Percentiles rank a stretch among this genome's conserved stretches.
Conservation (phyloP, 1,139 yeast genomes). For the Scheffersomyces quercinus region DNA sequence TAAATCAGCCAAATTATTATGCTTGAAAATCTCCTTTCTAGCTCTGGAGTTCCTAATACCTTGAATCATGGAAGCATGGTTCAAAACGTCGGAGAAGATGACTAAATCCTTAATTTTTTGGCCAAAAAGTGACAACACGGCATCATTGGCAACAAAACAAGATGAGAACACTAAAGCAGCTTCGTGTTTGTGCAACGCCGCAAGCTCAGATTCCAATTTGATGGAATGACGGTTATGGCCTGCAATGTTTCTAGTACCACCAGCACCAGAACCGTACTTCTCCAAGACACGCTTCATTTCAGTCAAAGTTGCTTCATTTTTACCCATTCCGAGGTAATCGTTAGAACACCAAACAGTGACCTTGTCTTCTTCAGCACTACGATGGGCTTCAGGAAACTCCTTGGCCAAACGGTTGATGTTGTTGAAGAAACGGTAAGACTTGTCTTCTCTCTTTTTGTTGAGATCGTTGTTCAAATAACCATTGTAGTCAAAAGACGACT, state of each 20-base stretch:
- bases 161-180: slow-evolving; percentile 94
- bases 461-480: slow-evolving; percentile 65
- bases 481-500: slow-evolving; percentile 60
- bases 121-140: slow-evolving; percentile 89
- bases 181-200: slow-evolving; percentile 90
- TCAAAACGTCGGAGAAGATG: slow-evolving; percentile 86
- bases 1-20: slow-evolving; percentile 81
- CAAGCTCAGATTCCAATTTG: slow-evolving; percentile 79
- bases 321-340: slow-evolving; percentile 95
- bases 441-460: slow-evolving; percentile 75
- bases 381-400: slow-evolving; percentile 92
- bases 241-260: slow-evolving; percentile 98
- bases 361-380: slow-evolving; percentile 69
- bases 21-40: slow-evolving; percentile 85
- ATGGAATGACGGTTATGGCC: slow-evolving; percentile 94
- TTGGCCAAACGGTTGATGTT: slow-evolving; percentile 93
- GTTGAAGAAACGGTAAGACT: slow-evolving; percentile 93
- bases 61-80: slow-evolving; percentile 97
- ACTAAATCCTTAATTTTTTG: slow-evolving; percentile 88
- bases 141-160: slow-evolving; percentile 96
- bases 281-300: slow-evolving; percentile 82
- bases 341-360: slow-evolving; percentile 99
- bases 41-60: slow-evolving; percentile 93
- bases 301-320: slow-evolving; percentile 66
- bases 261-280: slow-evolving; percentile 97